phyloP scores from a whole-genome alignment of 352 stramenopile genomes.

The Albugo candida region DNA sequence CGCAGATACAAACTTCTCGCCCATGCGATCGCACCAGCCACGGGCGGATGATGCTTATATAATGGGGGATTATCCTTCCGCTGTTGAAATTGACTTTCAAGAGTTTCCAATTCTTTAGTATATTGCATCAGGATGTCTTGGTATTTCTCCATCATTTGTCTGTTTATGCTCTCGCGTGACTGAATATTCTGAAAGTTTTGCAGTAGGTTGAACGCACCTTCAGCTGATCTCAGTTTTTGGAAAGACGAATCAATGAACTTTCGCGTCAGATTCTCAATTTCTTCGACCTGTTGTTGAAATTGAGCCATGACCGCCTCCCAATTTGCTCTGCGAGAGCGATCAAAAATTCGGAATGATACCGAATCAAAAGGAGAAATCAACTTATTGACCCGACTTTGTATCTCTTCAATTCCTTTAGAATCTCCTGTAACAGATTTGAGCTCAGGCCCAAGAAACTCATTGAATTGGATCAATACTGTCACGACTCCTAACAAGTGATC shows the following conservation, averaged over 20 bases:
- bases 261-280: conserved; percentile 90
- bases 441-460: conserved; percentile 90
- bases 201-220: conserved; percentile 91
- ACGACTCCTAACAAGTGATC: conserved; percentile 87
- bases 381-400: conserved; percentile 74
- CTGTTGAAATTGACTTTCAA: conserved; percentile 80
- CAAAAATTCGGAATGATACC: conserved; percentile 87
- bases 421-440: conserved; percentile 91
- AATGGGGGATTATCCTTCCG: conserved; percentile 68
- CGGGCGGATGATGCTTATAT: conserved; percentile 87
- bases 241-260: conserved; percentile 93
- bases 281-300: conserved; percentile 84
- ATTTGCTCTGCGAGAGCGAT: conserved; percentile 85
- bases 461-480: conserved; percentile 86
- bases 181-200: conserved; percentile 95
- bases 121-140: conserved; percentile 94
- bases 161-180: conserved; percentile 89
- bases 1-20: conserved; percentile 71
- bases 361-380: conserved; percentile 78
- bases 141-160: conserved; percentile 94
- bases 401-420: conserved; percentile 85
- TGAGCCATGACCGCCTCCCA: conserved; percentile 90
- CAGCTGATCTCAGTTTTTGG: conserved; percentile 85
- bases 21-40: conserved; percentile 72
- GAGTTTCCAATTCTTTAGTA: conserved; percentile 85